Base-by-base conservation (phyloP, 495 filamentous ascomycete species). In the Xylaria nigripes region DNA sequence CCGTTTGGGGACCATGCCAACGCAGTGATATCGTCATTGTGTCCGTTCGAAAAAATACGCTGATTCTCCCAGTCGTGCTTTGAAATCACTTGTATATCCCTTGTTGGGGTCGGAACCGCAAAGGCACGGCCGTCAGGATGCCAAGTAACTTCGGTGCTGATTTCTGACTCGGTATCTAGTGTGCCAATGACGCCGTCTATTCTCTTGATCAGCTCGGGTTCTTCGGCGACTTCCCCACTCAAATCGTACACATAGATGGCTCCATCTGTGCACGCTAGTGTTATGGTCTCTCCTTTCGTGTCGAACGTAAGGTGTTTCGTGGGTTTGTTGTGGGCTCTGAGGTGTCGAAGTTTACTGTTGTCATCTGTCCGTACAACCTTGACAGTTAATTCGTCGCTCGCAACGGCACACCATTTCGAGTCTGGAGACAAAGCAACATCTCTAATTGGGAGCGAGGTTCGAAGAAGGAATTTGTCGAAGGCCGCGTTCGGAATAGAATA, bases 91-190 rank as follows among this genome's bases (percentile, higher is more conserved):
- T 92, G 84, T 19, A 97, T 84, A 58, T 96, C 90, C 64, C 85
- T 74, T 1, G 88, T 92, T 1, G 85, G 77, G 13, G 94, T 95
- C 0, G 90, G 83, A 0, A 84, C 83, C 9, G 89, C 89, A 69
- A 98, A 95, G 5, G 90, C 89, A 41, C 88, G 81, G 6, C 94
- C 92, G 63, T 97, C 94, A 0, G 94, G 94, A 72, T 96, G 92
- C 93, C 93, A 98, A 1, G 83, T 79, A 22, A 84, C 81, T 64
- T 81, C 81, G 9, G 89, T 83, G 58, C 83, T 92, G 2, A 80
- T 76, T 54, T 95, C 89, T 8, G 82, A 80, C 42, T 92, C 89
- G 1, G 81, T 79, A 48, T 97, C 90, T 0, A 93, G 68, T 41
- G 77, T 77, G 51, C 81, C 83, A 58, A 96, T 90, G 45, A 96